Base-by-base conservation (phyloP, 2,329 filamentous ascomycete species). In the Colletotrichum zoysiae region DNA sequence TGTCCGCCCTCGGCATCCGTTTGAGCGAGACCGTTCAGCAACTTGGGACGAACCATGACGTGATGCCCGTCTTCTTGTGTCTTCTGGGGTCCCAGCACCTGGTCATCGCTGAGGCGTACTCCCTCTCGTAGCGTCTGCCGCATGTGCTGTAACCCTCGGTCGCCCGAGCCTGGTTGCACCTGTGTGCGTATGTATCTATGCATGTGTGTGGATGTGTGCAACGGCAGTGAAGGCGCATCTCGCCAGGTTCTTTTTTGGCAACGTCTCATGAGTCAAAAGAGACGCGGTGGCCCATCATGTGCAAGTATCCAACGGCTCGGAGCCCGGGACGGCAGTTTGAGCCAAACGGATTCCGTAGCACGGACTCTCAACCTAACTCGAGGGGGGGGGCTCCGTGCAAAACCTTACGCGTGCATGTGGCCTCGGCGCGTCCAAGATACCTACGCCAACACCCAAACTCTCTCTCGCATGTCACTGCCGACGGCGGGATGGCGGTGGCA, bases 1-100 rank as follows among this genome's bases (percentile, higher is more conserved):
- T 26, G 35, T 11, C 8, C 46, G 8, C 23, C 46, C 33, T 51
- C 16, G 23, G 35, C 46, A 20, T 51, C 38, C 46, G 48, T 23
- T 40, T 26, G 46, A 14, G 73, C 9, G 35, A 57, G 12, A n/a
- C 55, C 12, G 55, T 40, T 40, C 55, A n/a, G 55, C 55, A 26
- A 58, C 35, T 40, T 42, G 40, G 55, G 55, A 42, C n/a, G 33
- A 40, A 57, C 20, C 53, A 57, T 40, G 40, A 42, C 40, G 33
- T 56, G 33, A 38, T 14, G 11, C 35, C 5, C 53, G 18, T 56
- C 53, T 57, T 11, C 35, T n/a, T 5, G 35, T 16, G n/a, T 40
- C 7, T 23, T 57, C 55, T 40, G 12, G 35, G 35, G 20, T 14
- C n/a, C 30, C n/a, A 26, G 18, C 7, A 55, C 18, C 48, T 51